A percentile compares a stretch with the other conserved stretches of the same genome.
These are phyloP conservation scores for Beauveria sp. DNA, from an alignment of 2,329 filamentous ascomycete species.

Conservation along the genomic window DNA sequence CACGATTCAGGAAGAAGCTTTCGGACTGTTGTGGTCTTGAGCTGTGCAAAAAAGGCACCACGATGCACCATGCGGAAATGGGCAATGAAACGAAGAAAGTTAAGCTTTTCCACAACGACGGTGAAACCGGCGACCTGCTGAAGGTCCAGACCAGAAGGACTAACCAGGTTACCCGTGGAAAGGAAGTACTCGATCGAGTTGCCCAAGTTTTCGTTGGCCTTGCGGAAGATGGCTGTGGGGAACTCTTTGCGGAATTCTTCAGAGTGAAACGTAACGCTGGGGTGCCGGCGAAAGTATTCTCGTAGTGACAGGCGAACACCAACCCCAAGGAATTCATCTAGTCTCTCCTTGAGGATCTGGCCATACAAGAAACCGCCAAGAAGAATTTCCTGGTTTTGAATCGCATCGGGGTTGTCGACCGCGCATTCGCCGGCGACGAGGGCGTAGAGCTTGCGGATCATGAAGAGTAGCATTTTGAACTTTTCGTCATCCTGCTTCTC, in stretches of 20 bases:
- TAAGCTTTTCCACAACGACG: conserved; percentile 96
- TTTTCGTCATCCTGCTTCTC: conserved; percentile 83
- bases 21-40: conserved; percentile 94
- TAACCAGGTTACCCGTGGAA: conserved; percentile 88
- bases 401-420: conserved; percentile 91
- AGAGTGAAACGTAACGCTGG: conserved; percentile 67
- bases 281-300: conserved; percentile 48
- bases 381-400: conserved; percentile 92
- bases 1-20: conserved; percentile 94
- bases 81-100: conserved; percentile 96
- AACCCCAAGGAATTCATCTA: conserved; percentile 75
- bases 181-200: conserved; percentile 88
- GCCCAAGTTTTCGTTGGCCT: conserved; percentile 82
- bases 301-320: conserved; percentile 44
- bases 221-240: conserved; percentile 65
- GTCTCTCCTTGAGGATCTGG: conserved; percentile 88
- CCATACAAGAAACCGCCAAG: conserved; percentile 90
- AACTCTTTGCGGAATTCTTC: conserved; percentile 75
- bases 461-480: conserved; percentile 88
- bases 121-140: conserved; percentile 94
- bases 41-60: conserved; percentile 95
- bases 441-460: conserved; percentile 92
- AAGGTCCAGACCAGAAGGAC: conserved; percentile 83
- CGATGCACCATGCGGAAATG: conserved; percentile 99
- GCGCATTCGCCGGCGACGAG: conserved; percentile 88